Conservation (phyloP, 441 rosid genomes). For the Euphorbia celastroides region DNA sequence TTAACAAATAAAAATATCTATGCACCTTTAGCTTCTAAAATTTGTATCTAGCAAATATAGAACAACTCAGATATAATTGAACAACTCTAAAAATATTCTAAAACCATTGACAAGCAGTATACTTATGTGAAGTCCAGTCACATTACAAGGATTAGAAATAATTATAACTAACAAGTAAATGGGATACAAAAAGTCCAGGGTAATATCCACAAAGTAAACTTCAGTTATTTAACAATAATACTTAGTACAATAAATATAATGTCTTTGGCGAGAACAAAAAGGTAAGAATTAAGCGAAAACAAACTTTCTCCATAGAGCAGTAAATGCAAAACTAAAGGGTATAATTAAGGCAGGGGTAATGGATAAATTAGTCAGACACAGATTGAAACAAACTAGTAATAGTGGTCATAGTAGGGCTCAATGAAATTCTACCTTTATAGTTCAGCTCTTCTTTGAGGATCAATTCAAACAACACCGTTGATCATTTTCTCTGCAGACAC, state of each 20-base stretch:
- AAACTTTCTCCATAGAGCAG: too few species aligned
- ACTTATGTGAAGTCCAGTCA: neutral
- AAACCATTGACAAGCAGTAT: neutral
- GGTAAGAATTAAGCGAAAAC: too few species aligned
- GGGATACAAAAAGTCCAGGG: neutral
- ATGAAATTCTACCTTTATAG: conserved; percentile 56
- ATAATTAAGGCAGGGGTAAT: too few species aligned
- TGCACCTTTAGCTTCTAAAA: neutral
- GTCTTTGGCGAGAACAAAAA: too few species aligned
- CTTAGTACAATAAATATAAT: too few species aligned
- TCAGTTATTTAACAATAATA: too few species aligned
- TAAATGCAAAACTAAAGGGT: too few species aligned
- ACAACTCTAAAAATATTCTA: neutral
- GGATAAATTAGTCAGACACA: too few species aligned
- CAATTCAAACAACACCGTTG: conserved; percentile 77
- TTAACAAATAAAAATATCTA: neutral
- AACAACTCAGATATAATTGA: neutral
- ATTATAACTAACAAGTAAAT: neutral
- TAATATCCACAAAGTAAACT: too few species aligned
- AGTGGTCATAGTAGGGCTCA: neutral
- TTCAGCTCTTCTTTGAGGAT: conserved; percentile 81
- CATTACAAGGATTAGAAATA: neutral
- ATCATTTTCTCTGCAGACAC: conserved; percentile 81
- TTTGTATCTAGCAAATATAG: neutral
- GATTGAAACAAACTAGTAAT: too few species aligned